These are phyloP conservation scores for Citrullus mucosospermus DNA, from an alignment of 306 rosid genomes.

Conservation along the genomic window DNA sequence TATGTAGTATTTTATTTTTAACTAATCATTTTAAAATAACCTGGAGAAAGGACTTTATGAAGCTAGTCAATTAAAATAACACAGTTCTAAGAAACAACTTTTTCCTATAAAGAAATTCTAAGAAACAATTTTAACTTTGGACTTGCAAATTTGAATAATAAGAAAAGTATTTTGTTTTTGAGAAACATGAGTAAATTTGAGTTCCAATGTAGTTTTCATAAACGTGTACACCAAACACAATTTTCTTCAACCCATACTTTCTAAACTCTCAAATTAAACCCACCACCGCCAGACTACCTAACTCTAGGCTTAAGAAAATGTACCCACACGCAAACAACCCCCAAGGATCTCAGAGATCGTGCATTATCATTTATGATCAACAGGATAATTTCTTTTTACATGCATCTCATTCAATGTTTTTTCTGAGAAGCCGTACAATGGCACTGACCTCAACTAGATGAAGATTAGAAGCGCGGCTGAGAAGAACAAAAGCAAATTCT, in stretches of 20 bases:
- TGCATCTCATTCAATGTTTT: neutral
- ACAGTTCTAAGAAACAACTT: neutral
- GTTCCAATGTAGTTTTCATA: neutral
- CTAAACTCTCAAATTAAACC: neutral
- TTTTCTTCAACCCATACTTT: neutral
- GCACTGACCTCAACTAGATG: slow-evolving; percentile 85
- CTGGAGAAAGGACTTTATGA: neutral
- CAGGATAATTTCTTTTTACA: neutral
- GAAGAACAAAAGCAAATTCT: slow-evolving; percentile 95
- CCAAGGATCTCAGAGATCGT: neutral
- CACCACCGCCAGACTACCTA: neutral
- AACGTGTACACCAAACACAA: neutral
- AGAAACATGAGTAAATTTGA: neutral
- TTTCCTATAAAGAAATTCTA: neutral
- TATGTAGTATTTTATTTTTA: neutral
- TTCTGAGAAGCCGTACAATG: neutral
- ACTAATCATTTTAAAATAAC: neutral
- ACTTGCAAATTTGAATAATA: neutral
- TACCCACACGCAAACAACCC: neutral
- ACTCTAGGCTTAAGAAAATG: neutral
- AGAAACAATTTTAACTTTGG: neutral
- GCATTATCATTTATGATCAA: neutral
- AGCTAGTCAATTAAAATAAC: neutral
- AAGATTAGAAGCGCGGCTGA: slow-evolving; percentile 96
- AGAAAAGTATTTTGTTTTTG: neutral